Evolutionary conservation across 495 filamentous ascomycete genomes (phyloP).

Genomic region (Astrothelium macrocarpum): DNA sequence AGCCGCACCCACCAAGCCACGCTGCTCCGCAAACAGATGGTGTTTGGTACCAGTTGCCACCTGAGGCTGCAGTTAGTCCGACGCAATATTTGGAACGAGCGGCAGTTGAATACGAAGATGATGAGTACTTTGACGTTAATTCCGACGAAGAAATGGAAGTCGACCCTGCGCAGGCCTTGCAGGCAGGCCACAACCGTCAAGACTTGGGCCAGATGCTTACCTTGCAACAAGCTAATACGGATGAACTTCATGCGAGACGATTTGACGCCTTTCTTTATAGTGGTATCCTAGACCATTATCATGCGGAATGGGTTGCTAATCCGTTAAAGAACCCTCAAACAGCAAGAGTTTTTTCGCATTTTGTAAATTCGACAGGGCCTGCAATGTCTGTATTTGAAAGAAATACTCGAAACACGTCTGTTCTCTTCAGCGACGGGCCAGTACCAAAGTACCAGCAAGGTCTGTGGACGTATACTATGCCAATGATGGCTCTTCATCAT

Average conservation of each 20-base stretch:
- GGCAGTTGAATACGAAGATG: slow-evolving; percentile 42
- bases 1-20: background rate
- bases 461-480: slow-evolving; percentile 81
- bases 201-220: slow-evolving; percentile 39
- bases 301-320: slow-evolving; percentile 61
- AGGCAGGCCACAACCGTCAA: slow-evolving; percentile 17
- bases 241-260: slow-evolving; percentile 44
- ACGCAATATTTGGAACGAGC: slow-evolving; percentile 28
- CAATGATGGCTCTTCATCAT: slow-evolving; percentile 72
- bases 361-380: slow-evolving; percentile 81
- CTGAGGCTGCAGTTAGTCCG: slow-evolving; percentile 22
- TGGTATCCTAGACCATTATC: slow-evolving; percentile 70
- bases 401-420: slow-evolving; percentile 65
- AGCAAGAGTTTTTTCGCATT: slow-evolving; percentile 83
- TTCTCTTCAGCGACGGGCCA: slow-evolving; percentile 53
- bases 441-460: slow-evolving; percentile 63
- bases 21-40: background rate
- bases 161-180: slow-evolving; percentile 38
- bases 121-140: slow-evolving; percentile 53
- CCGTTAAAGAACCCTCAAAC: slow-evolving; percentile 76
- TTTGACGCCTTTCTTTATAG: slow-evolving; percentile 59
- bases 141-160: slow-evolving; percentile 59
- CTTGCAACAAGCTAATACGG: slow-evolving; percentile 39
- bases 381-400: slow-evolving; percentile 82
- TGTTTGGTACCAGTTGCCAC: slow-evolving; percentile 7